Conservation (phyloP, 164 flowering plant genomes). For the Piper longum region DNA sequence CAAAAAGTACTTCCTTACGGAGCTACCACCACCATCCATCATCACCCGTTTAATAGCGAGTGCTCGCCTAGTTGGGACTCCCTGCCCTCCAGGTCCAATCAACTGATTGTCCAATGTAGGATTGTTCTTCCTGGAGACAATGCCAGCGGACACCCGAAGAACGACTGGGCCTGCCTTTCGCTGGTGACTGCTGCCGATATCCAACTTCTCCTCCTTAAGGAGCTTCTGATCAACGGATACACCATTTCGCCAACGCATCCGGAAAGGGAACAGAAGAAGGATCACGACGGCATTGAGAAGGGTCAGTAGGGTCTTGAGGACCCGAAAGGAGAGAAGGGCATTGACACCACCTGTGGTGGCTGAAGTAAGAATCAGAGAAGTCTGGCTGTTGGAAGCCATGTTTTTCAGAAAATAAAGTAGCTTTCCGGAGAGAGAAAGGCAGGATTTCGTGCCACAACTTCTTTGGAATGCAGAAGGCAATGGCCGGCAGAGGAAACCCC, state of each 20-base stretch:
- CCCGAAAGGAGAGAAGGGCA: slow-evolving; percentile 41
- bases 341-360: slow-evolving; percentile 56
- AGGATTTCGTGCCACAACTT: neutral
- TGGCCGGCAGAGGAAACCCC: neutral
- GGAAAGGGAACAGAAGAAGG: slow-evolving; percentile 33
- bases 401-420: neutral
- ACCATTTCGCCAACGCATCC: slow-evolving; percentile 11
- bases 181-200: slow-evolving; percentile 8
- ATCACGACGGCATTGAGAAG: slow-evolving; percentile 28
- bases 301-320: slow-evolving; percentile 21
- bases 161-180: slow-evolving; percentile 11
- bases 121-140: slow-evolving; percentile 12
- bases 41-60: slow-evolving; percentile 36
- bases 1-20: slow-evolving; percentile 28
- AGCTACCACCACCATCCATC: slow-evolving; percentile 18
- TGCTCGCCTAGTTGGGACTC: slow-evolving; percentile 35
- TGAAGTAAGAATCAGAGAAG: slow-evolving; percentile 37
- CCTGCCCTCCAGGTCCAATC: slow-evolving; percentile 19
- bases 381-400: slow-evolving; percentile 6
- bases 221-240: neutral
- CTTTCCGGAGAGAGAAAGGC: neutral
- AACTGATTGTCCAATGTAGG: slow-evolving; percentile 6
- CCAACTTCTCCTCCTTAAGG: slow-evolving; percentile 10
- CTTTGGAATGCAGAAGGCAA: neutral
- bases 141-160: slow-evolving; percentile 22